Base-by-base conservation (phyloP, 805 yeast species). In the Candida multigemmis region DNA sequence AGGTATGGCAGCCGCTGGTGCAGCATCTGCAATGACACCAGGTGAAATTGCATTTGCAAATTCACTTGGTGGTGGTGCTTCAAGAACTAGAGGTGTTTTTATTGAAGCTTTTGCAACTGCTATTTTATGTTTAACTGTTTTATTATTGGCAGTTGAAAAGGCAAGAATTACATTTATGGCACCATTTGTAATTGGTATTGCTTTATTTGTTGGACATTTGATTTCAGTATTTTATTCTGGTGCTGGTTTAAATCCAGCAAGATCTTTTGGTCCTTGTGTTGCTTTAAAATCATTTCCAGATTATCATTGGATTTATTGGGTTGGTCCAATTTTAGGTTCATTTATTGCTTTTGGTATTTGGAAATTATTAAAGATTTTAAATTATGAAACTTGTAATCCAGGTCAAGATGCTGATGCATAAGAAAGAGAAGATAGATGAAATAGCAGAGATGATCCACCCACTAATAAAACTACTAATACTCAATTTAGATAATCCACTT, bases 221-320 rank as follows among this genome's bases (percentile, higher is more conserved):
- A 67, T 82, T 42, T 71, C 80, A 49, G 82, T 85, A 31, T 79
- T 68, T 70, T 79, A 71, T 64, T 81, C 94, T 26, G 94, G 94
- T 51, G 93, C 94, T 21, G 94, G 94, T 50, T 65, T 83, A 47
- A 84, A 84, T 68, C 94, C 94, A 32, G 94, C 95, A 24, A 75
- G 95, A 66, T 63, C 83, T 18, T 70, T 84, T 31, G 95, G 95
- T 47, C 93, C 94, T 28, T 70, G 77, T 50, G 62, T 83, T 34
- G 93, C 86, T 33, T 69, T 71, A 30, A 63, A 53, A 31, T 63
- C 71, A 13, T 85, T 85, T 77, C 93, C 94, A 19, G 51, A 45
- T 46, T 84, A 84, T 61, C 85, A 76, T 67, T 84, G 93, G 94
- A 83, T 85, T 39, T 84, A 84, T 68, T 83, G 93, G 91, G 74